Evolutionary conservation across 768 basidiomycete species (phyloP).

Genomic region (Clitopilus passeckerianus): DNA sequence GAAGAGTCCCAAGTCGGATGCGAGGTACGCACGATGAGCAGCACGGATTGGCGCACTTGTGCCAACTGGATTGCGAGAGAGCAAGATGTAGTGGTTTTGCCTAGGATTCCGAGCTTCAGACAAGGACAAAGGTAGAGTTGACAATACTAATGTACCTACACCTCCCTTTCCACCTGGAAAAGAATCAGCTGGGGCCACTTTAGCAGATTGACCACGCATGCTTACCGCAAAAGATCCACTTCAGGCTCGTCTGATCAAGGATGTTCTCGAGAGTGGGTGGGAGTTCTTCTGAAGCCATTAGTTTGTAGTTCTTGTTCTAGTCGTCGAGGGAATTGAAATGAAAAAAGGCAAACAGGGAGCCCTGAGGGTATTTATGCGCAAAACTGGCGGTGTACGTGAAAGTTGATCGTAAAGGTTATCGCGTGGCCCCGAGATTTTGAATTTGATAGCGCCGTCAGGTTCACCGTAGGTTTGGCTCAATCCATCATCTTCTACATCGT

Average conservation of each 20-base stretch:
- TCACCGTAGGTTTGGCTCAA: neutral
- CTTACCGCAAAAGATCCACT: conserved; percentile 99
- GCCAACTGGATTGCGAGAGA: conserved; percentile 97
- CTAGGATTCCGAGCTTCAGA: conserved; percentile 29
- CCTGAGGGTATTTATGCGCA: neutral
- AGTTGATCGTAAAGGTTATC: neutral
- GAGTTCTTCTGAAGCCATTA: conserved; percentile 62
- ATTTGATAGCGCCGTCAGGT: neutral
- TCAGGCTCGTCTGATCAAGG: conserved; percentile 86
- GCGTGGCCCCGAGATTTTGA: neutral
- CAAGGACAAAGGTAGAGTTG: neutral
- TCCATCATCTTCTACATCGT: neutral
- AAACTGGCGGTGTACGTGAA: neutral
- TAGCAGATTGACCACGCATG: neutral
- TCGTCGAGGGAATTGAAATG: neutral
- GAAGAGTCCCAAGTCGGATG: no score
- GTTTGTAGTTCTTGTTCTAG: conserved; percentile 4
- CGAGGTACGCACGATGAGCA: conserved; percentile 74
- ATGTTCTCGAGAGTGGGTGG: conserved; percentile 90
- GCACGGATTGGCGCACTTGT: conserved; percentile 85
- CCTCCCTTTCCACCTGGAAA: conserved; percentile 94
- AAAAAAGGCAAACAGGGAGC: neutral
- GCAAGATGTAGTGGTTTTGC: conserved; percentile 98
- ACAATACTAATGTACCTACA: conserved; percentile 60
- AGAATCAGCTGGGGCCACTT: conserved; percentile 6